Conservation (phyloP, 139 green algal species). For the Chlorella sorokiniana region DNA sequence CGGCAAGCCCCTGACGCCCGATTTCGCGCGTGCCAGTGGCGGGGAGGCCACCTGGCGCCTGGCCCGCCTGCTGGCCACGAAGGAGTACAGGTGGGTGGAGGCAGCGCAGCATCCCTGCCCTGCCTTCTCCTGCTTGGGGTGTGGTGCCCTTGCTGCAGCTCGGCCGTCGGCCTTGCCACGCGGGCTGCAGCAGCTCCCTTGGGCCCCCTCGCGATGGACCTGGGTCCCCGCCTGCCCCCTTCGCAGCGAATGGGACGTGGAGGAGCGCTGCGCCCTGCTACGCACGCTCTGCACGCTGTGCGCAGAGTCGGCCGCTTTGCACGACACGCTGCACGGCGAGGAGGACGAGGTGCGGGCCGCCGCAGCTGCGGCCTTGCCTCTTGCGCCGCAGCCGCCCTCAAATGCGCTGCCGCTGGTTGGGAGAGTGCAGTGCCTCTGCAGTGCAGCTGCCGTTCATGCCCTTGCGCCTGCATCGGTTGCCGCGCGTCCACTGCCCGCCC, state of each 20-base stretch:
- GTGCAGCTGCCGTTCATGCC: too few relatives aligned
- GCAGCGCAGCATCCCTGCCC: too few relatives aligned
- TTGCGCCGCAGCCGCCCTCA: not conserved
- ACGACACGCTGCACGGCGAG: slow-evolving; percentile 27
- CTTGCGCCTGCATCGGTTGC: too few relatives aligned
- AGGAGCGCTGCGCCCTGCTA: slow-evolving; percentile 47
- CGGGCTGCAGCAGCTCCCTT: not conserved
- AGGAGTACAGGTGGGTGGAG: slow-evolving; percentile 40
- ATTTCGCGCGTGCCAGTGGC: not conserved
- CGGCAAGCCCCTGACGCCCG: not conserved
- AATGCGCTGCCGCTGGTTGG: not conserved
- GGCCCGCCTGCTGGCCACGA: slow-evolving; percentile 41
- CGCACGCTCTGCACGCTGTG: slow-evolving; percentile 45
- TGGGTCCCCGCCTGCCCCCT: not conserved
- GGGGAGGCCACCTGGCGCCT: slow-evolving; percentile 14
- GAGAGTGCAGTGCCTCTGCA: not conserved
- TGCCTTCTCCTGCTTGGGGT: not conserved
- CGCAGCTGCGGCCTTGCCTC: not conserved
- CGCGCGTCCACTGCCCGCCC: too few relatives aligned
- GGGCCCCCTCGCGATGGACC: not conserved
- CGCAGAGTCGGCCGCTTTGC: slow-evolving; percentile 33
- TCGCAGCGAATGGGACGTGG: slow-evolving; percentile 35
- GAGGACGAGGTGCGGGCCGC: slow-evolving; percentile 30
- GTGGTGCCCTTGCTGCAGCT: not conserved
- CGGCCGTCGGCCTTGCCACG: too few relatives aligned